phyloP scores from a whole-genome alignment of 2,329 filamentous ascomycete species.

The Alternaria ethzedia region DNA sequence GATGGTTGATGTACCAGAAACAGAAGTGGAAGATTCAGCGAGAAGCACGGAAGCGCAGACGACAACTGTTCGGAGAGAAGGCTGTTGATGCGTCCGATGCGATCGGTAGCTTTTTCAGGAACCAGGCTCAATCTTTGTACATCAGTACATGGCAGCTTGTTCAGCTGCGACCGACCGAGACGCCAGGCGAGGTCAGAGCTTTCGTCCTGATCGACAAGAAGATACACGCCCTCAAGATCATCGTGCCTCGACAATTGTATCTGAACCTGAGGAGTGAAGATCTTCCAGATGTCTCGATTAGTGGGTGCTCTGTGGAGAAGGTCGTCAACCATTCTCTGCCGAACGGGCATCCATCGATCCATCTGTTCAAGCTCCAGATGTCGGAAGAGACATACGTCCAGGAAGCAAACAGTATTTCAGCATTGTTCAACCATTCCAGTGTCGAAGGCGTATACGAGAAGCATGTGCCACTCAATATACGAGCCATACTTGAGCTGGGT shows the following conservation, averaged over 20 bases:
- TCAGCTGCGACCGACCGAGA: conserved; percentile 82
- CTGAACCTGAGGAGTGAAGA: conserved; percentile 89
- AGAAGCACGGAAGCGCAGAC: conserved; percentile 80
- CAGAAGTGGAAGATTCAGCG: conserved; percentile 99
- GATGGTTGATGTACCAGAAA: conserved; percentile 93
- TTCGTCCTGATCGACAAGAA: conserved; percentile 94
- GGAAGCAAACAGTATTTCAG: conserved; percentile 80
- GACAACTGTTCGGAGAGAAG: conserved; percentile 92
- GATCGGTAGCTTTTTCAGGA: conserved; percentile 79
- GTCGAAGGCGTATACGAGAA: conserved; percentile 98
- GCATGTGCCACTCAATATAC: conserved; percentile 83
- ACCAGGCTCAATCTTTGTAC: conserved; percentile 88
- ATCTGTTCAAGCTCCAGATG: conserved; percentile 93
- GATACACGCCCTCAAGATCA: conserved; percentile 85
- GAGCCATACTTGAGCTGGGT: conserved; percentile 87
- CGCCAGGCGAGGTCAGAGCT: conserved; percentile 83
- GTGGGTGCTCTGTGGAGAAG: conserved; percentile 87
- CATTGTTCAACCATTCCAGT: conserved; percentile 88
- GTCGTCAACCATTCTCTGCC: conserved; percentile 91
- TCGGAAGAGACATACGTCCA: conserved; percentile 85
- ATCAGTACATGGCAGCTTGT: conserved; percentile 94
- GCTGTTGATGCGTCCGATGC: conserved; percentile 65
- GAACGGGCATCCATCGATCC: conserved; percentile 91
- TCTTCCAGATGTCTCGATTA: conserved; percentile 85
- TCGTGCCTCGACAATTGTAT: conserved; percentile 87